Evolutionary conservation across 371 early-diverging fungal species (phyloP).

Genomic region (Mortierella sp.): DNA sequence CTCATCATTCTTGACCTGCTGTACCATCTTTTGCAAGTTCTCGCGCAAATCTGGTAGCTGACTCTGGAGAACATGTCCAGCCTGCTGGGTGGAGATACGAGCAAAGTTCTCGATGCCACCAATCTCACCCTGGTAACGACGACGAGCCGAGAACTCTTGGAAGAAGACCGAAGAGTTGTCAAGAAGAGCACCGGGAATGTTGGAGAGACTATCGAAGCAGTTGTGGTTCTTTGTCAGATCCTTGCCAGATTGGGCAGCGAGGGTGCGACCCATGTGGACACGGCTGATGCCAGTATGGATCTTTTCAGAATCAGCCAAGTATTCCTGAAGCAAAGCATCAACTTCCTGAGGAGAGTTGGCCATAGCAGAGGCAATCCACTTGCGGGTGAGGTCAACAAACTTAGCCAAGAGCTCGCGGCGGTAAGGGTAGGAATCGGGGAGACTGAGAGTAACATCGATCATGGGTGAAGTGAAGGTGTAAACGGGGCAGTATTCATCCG

Average conservation of each 20-base stretch:
- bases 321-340: slow-evolving; percentile 75
- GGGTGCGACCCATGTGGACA: slow-evolving; percentile 80
- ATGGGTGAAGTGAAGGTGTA: slow-evolving; percentile 79
- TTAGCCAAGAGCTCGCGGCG: slow-evolving; percentile 74
- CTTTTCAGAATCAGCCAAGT: slow-evolving; percentile 70
- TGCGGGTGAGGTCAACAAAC: slow-evolving; percentile 72
- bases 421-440: slow-evolving; percentile 83
- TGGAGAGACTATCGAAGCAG: slow-evolving; percentile 58
- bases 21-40: slow-evolving; percentile 50
- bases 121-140: slow-evolving; percentile 71
- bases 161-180: slow-evolving; percentile 74
- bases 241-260: slow-evolving; percentile 81
- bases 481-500: slow-evolving; percentile 83
- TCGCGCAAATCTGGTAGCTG: slow-evolving; percentile 62
- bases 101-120: slow-evolving; percentile 63
- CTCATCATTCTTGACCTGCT: slow-evolving; percentile 62
- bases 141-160: slow-evolving; percentile 68
- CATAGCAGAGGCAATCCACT: slow-evolving; percentile 75
- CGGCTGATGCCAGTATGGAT: slow-evolving; percentile 62
- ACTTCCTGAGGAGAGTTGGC: slow-evolving; percentile 67
- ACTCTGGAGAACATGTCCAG: slow-evolving; percentile 33
- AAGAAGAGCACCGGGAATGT: slow-evolving; percentile 57
- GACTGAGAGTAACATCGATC: slow-evolving; percentile 74
- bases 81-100: slow-evolving; percentile 10
- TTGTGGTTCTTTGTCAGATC: slow-evolving; percentile 62